Evolutionary conservation across 805 yeast species (phyloP).

Genomic region (Kregervanrija delftensis): DNA sequence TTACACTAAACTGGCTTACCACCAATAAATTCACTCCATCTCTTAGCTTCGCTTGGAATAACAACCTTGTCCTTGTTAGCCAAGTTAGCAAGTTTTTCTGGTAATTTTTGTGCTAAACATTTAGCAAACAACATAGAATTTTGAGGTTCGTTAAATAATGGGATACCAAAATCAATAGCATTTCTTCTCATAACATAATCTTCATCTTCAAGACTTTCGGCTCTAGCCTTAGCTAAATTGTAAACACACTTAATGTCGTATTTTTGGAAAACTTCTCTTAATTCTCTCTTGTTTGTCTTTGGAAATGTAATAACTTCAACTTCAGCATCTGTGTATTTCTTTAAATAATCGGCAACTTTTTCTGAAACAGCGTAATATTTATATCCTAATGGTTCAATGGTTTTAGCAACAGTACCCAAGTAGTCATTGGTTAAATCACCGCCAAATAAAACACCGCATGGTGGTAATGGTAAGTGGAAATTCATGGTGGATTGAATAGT

Average conservation of each 20-base stretch:
- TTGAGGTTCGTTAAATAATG: slow-evolving; percentile 93
- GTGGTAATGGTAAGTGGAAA: slow-evolving; percentile 89
- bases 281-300: slow-evolving; percentile 83
- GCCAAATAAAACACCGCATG: slow-evolving; percentile 84
- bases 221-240: slow-evolving; percentile 87
- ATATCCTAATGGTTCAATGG: slow-evolving; percentile 70
- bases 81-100: slow-evolving; percentile 43
- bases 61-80: slow-evolving; percentile 34
- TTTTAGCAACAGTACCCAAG: slow-evolving; percentile 67
- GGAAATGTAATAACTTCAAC: slow-evolving; percentile 82
- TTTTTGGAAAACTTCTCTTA: slow-evolving; percentile 88
- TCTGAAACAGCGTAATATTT: slow-evolving; percentile 71
- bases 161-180: slow-evolving; percentile 96
- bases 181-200: slow-evolving; percentile 98
- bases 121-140: slow-evolving; percentile 83
- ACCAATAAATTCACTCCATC: slow-evolving; percentile 97
- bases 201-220: slow-evolving; percentile 74
- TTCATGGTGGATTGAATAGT: slow-evolving; percentile 96
- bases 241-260: slow-evolving; percentile 81
- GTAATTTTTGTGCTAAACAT: slow-evolving; percentile 69
- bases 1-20: slow-evolving; percentile 69
- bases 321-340: slow-evolving; percentile 35
- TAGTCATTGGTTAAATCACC: slow-evolving; percentile 76
- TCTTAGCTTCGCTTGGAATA: slow-evolving; percentile 78
- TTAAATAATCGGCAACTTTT: slow-evolving; percentile 65